Base-by-base conservation (phyloP, 108 stramenopile species). In the Conticribra weissflogii region DNA sequence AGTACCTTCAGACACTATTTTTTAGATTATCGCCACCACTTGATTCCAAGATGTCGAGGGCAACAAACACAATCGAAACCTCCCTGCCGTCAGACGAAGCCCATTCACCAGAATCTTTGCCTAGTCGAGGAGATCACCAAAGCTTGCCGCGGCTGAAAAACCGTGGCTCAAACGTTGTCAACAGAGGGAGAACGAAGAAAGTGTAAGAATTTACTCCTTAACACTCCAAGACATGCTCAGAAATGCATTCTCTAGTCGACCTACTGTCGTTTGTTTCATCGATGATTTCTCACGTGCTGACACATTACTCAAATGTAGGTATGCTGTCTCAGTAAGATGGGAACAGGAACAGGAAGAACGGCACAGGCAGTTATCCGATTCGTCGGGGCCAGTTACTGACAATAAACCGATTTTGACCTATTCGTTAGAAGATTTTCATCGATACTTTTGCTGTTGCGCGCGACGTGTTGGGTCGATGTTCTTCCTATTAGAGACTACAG, bases 241-340 rank as follows among this genome's bases (percentile, higher is more conserved):
- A 45, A 45, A 9, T 45, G 44, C 44, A 45, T 9, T 45, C 14
- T 14, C 9, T 14, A 14, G 9, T 45, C 16, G 9, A 16, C 44
- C 14, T 16, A 45, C 44, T 45, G 44, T 45, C 9, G 16, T 54
- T 3, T 54, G 19, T 24, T 15, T 25, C 16, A 22, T 54, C 4
- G 53, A 54, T 2, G 15, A 1, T 54, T 12, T 15, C 2, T 2
- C 2, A 22, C 4, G 23, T 3, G 2, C 22, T 57, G 17, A 17
- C 25, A 57, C 56, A 31, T 30, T 57, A 18, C 23, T 7, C 15
- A n/a, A 3, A 0, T 33, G 25, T 46, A 87, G 86, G 59, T 89
- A 74, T 73, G 94, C 94, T 2, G 91, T 95, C 19, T 95, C 94
- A n/a, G 79, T 86, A 19, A 63, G 84, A 77, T 95, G 94, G 94